Percentiles rank a stretch among this genome's conserved stretches.
Evolutionary conservation across 768 basidiomycete genomes (phyloP).

Genomic region (Thelephora ganbajun): DNA sequence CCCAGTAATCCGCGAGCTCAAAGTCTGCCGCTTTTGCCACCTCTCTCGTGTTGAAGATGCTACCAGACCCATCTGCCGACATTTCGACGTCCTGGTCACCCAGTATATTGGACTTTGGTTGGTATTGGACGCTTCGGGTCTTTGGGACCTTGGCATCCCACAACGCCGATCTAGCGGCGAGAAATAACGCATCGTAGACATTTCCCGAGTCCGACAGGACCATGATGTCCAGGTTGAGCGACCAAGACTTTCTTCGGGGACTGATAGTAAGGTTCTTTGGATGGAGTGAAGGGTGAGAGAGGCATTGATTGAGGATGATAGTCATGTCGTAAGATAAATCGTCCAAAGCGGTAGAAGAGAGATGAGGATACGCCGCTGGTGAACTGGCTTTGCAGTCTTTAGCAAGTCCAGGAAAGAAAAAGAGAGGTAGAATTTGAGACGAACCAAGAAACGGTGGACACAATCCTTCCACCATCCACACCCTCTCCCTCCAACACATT

Average conservation of each 20-base stretch:
- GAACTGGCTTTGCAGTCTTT: conserved; percentile 41
- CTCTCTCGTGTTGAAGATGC: conserved; percentile 44
- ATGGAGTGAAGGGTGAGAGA: conserved; percentile 53
- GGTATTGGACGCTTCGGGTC: conserved; percentile 60
- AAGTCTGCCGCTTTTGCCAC: conserved; percentile 51
- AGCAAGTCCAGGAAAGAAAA: conserved; percentile 5
- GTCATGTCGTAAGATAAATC: conserved; percentile 68
- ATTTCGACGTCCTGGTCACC: conserved; percentile 45
- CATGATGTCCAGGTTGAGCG: conserved; percentile 59
- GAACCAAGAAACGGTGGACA: conserved; percentile 67
- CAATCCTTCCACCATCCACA: conserved; percentile 50
- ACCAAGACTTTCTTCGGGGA: conserved; percentile 52
- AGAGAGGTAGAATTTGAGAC: conserved; percentile 17
- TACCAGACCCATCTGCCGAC: conserved; percentile 15
- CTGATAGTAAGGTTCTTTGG: conserved; percentile 44
- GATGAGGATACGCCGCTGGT: conserved; percentile 64
- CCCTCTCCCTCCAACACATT: conserved; percentile 29
- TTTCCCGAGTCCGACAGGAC: conserved; percentile 68
- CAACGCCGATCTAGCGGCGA: conserved; percentile 66
- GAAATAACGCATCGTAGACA: conserved; percentile 64
- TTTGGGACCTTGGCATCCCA: conserved; percentile 73
- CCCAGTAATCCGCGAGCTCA: too few relatives aligned
- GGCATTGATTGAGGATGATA: conserved; percentile 42
- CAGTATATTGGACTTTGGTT: conserved; percentile 18
- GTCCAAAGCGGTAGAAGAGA: conserved; percentile 49